Conservation (phyloP, 768 basidiomycete species). For the Mycena metata region DNA sequence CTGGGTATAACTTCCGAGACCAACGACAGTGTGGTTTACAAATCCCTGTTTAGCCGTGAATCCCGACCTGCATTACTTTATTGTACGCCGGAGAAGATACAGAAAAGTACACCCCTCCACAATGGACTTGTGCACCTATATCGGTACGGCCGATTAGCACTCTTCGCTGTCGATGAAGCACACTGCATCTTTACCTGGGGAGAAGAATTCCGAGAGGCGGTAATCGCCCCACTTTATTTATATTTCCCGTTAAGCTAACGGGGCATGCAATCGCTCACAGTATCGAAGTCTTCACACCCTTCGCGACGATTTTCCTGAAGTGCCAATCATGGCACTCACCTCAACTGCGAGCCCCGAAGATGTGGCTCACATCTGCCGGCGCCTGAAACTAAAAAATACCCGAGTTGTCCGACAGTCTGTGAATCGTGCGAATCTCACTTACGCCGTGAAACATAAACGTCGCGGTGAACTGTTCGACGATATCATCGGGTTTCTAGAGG, state of each 20-base stretch:
- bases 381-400: constrained; percentile 62
- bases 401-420: constrained; percentile 71
- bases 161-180: constrained; percentile 26
- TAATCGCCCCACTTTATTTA: not conserved
- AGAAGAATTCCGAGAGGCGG: not conserved
- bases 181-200: constrained; percentile 19
- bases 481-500: constrained; percentile 6
- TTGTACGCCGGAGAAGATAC: constrained; percentile 14
- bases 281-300: constrained; percentile 63
- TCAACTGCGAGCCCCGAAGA: constrained; percentile 76
- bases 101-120: not conserved
- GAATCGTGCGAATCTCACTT: constrained; percentile 78
- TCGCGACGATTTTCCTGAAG: constrained; percentile 67
- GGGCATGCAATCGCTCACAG: constrained; percentile 43
- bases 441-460: constrained; percentile 67
- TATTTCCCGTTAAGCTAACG: not conserved
- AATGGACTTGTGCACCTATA: not conserved
- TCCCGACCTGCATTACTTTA: constrained; percentile 13
- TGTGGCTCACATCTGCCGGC: constrained; percentile 68
- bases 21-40: not conserved
- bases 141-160: not conserved
- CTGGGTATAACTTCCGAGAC: constrained; percentile 37
- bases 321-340: constrained; percentile 83
- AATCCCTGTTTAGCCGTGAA: not conserved
- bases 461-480: constrained; percentile 18